Base-by-base conservation (phyloP, 257 asterid species). In the Solanum paucissectum region DNA sequence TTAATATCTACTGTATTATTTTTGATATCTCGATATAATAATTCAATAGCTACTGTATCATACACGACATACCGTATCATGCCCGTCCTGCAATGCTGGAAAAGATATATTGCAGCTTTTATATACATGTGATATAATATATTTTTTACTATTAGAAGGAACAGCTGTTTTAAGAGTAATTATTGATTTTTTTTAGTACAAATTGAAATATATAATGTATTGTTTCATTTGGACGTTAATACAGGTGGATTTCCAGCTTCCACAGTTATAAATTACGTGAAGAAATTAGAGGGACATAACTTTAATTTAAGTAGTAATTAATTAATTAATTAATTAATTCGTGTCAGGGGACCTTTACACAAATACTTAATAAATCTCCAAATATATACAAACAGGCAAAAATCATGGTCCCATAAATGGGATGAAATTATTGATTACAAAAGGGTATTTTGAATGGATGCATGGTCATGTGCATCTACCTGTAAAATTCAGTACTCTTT, bases 341-440 rank as follows among this genome's bases (percentile, higher is more conserved):
- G 20, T 81, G 42, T 29, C 69, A 81, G 69, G 29, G n/a, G 29
- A 81, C 42, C 85, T 81, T 81, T 29, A 29, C 68, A 29, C 18
- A 81, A 72, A 75, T 75, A 44, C 12, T 44, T 44, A 75, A 42
- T 40, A 77, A 25, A 49, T 29, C 42, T 49, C 27, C 68, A 81
- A 77, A 5, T 16, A 44, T 81, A 81, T 44, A 3, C 9, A 46
- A 83, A 58, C 87, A 60, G 55, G 33, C 36, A 83, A 84, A 84
- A 34, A 34, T 84, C 87, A 60, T 84, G 87, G n/a, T 9, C 33
- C 87, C 87, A 84, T 84, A 84, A 84, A 62, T 84, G 58, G 16
- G 76, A 84, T 60, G 37, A 12, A 38, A 7, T 62, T 23, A 83
- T 84, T 84, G 58, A 84, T 66, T 36, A 46, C 68, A 81, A 84